A percentile compares a stretch with the other conserved stretches of the same genome.
These are phyloP conservation scores for Funneliformis mosseae DNA, from an alignment of 192 early-diverging fungal genomes.

Conservation along the genomic window DNA sequence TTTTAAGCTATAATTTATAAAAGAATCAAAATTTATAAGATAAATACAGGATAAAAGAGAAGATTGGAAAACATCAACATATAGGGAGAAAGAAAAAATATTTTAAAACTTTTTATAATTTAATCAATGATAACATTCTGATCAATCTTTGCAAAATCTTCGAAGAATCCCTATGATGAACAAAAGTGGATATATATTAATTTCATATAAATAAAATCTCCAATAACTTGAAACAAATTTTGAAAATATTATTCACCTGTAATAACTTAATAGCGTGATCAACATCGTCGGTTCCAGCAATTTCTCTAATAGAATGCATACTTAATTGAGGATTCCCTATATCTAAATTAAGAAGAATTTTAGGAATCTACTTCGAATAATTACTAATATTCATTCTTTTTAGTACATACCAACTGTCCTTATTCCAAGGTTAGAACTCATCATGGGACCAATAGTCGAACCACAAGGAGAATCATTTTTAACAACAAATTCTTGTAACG, in stretches of 20 bases:
- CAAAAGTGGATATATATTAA: background rate
- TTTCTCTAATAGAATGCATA: slow-evolving; percentile 98
- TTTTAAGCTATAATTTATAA: no score
- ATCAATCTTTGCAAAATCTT: slow-evolving; percentile 17
- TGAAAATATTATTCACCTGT: slow-evolving; percentile 47
- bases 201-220: no score
- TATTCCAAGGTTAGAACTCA: slow-evolving; percentile 90
- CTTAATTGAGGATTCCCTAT: slow-evolving; percentile 94
- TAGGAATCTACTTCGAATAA: background rate
- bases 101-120: background rate
- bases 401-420: slow-evolving; percentile 82
- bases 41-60: no score
- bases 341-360: slow-evolving; percentile 52
- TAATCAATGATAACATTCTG: background rate
- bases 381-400: background rate
- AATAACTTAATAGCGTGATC: slow-evolving; percentile 83
- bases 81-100: no score
- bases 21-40: no score
- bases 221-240: background rate
- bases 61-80: no score
- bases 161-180: background rate
- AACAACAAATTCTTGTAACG: slow-evolving; percentile 89
- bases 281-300: slow-evolving; percentile 87
- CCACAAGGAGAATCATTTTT: slow-evolving; percentile 95
- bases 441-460: slow-evolving; percentile 96